Evolutionary conservation across 2,329 filamentous ascomycete genomes (phyloP), one percentile per base, ranked within the genome.

Genomic region (Corinectria fuckeliana): DNA sequence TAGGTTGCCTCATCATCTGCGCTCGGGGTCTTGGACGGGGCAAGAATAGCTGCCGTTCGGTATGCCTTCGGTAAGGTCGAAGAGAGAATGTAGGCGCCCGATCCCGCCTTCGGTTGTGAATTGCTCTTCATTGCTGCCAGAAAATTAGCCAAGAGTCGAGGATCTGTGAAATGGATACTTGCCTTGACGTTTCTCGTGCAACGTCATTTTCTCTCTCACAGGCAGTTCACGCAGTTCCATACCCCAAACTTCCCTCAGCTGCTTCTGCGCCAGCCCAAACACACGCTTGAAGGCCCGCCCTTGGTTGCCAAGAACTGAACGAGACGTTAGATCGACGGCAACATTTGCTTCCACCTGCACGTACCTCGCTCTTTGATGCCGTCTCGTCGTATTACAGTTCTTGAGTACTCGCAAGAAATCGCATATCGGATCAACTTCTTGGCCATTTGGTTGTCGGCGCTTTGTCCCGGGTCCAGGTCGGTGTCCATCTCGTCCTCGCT

Each of bases 221-320:
- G 95, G 93, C 49, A 98, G 81, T 76, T 97, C 93, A 4, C 87
- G 82, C 82, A 99, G 85, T 74, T 93, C 85, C 93, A 98, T 97
- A n/a, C 95, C 95, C 76, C 97, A 98, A 1, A 88, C 83, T 2
- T 79, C 78, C 47, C 83, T 81, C 34, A 99, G 79, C 65, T 91
- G 85, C 30, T 80, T 76, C 74, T 99, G 94, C 39, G 94, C 92
- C 38, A 85, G 80, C 0, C 85, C 85, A 70, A 97, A 97, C 3
- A 97, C 87, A 11, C 78, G 75, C 72, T 88, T 93, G 74, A 97
- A 98, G 32, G 87, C 80, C 28, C 89, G 82, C 6, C 86, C 79
- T 8, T 88, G 84, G 44, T 88, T 83, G 16, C 90, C 91, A 9
- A 97, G 85, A 1, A 96, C 91, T 88, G 23, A 2, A 2, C n/a